Evolutionary conservation across 2,329 filamentous ascomycete genomes (phyloP).

Genomic region (Botrytis fabae): DNA sequence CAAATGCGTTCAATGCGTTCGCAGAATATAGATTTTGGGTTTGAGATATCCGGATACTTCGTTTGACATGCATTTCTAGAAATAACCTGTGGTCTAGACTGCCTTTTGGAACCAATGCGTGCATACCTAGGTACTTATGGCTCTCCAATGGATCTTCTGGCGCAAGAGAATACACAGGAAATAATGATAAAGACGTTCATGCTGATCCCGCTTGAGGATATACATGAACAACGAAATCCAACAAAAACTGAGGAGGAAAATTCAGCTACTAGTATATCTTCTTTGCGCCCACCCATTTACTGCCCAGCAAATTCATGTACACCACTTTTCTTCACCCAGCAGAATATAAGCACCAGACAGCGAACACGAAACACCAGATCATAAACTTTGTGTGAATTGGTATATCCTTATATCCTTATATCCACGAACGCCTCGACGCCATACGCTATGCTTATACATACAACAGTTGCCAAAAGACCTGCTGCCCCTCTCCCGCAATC

Average conservation of each 20-base stretch:
- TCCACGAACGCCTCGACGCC: conserved; percentile 17
- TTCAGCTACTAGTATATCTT: neutral
- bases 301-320: neutral
- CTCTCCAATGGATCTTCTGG: neutral
- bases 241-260: no score
- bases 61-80: neutral
- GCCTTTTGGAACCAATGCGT: neutral
- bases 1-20: neutral
- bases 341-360: neutral
- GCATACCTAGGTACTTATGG: neutral
- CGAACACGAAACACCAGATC: neutral
- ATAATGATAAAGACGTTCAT: neutral
- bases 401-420: conserved; percentile 14
- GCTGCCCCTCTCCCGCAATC: neutral
- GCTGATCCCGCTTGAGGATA: neutral
- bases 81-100: neutral
- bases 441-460: conserved; percentile 14
- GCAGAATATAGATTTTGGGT: neutral
- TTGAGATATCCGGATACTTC: neutral
- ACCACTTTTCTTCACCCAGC: no score
- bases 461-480: neutral
- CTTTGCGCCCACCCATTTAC: neutral
- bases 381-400: conserved; percentile 15
- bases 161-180: no score
- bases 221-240: neutral